phyloP scores from a whole-genome alignment of 1,139 yeast species.

The Hemisphaericaspora subhashii region DNA sequence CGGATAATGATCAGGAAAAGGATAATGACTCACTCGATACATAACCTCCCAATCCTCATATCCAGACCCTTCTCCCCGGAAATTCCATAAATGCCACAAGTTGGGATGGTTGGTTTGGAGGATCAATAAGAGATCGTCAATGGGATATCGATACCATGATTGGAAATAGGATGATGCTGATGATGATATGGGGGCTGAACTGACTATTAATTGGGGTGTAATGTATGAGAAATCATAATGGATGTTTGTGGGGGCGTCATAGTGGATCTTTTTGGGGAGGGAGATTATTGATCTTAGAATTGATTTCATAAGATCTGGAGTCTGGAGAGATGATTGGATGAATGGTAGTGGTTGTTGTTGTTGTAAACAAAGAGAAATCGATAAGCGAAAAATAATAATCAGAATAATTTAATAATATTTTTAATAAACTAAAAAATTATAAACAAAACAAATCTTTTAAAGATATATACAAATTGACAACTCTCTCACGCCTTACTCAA shows the following conservation, averaged over 20 bases:
- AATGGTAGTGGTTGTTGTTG: no score
- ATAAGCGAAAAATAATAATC: neutral
- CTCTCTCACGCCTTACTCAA: neutral
- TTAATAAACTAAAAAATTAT: neutral
- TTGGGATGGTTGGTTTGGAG: slow-evolving; percentile 49
- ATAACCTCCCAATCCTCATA: slow-evolving; percentile 45
- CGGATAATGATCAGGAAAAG: slow-evolving; percentile 77
- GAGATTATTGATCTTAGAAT: slow-evolving; percentile 18
- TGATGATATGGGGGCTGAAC: slow-evolving; percentile 67
- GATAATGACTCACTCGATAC: slow-evolving; percentile 37
- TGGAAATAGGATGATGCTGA: slow-evolving; percentile 48
- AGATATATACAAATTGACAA: slow-evolving; percentile 2
- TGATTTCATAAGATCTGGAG: slow-evolving; percentile 12
- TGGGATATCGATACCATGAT: slow-evolving; percentile 54
- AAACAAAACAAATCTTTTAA: slow-evolving; percentile 1
- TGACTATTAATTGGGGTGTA: slow-evolving; percentile 59
- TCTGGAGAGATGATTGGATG: neutral
- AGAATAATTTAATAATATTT: neutral
- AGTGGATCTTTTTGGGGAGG: slow-evolving; percentile 26
- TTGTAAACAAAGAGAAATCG: no score
- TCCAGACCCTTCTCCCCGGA: slow-evolving; percentile 59
- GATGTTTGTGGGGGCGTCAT: slow-evolving; percentile 21
- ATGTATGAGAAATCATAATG: slow-evolving; percentile 65
- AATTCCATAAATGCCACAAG: slow-evolving; percentile 74
- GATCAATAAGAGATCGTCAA: slow-evolving; percentile 51